These are phyloP conservation scores for Olyra latifolia DNA, from an alignment of 176 grass and related monocot genomes.

Conservation along the genomic window DNA sequence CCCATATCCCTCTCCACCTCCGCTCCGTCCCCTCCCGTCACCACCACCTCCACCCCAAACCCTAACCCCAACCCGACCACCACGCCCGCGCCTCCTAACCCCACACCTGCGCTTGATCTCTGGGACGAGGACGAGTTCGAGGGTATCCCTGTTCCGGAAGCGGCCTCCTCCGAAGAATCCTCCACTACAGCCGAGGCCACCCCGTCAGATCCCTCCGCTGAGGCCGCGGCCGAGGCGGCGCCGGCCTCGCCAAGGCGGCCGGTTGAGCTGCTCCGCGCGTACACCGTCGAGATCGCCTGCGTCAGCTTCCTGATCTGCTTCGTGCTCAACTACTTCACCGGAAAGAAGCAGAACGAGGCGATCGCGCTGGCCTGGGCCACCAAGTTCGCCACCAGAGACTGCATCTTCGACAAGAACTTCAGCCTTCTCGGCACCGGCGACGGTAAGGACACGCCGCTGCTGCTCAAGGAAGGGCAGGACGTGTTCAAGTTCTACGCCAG, in stretches of 20 bases:
- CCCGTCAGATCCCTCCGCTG: constrained; percentile 36
- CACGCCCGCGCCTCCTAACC: constrained; percentile 25
- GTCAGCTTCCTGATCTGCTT: constrained; percentile 95
- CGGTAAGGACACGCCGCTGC: constrained; percentile 79
- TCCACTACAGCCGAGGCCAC: constrained; percentile 28
- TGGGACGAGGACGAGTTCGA: constrained; percentile 99
- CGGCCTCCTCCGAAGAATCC: background rate
- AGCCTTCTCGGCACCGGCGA: constrained; percentile 89
- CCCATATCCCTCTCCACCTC: constrained; percentile 46
- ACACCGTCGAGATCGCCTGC: constrained; percentile 74
- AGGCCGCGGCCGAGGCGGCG: constrained; percentile 32
- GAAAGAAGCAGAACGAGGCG: constrained; percentile 80
- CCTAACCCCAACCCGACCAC: constrained; percentile 35
- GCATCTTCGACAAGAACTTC: constrained; percentile 99
- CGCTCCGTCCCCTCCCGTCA: constrained; percentile 35
- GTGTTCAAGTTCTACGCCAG: constrained; percentile 99
- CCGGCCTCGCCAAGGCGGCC: constrained; percentile 21
- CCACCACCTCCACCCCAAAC: constrained; percentile 32
- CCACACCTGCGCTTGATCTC: constrained; percentile 53
- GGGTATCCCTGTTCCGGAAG: constrained; percentile 63
- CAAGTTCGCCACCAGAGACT: constrained; percentile 81
- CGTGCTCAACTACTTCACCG: constrained; percentile 91
- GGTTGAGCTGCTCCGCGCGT: constrained; percentile 50
- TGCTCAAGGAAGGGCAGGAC: constrained; percentile 95
- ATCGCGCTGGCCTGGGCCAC: constrained; percentile 89